Evolutionary conservation across 2,329 filamentous ascomycete species (phyloP).

Genomic region (Diaporthe sp.): DNA sequence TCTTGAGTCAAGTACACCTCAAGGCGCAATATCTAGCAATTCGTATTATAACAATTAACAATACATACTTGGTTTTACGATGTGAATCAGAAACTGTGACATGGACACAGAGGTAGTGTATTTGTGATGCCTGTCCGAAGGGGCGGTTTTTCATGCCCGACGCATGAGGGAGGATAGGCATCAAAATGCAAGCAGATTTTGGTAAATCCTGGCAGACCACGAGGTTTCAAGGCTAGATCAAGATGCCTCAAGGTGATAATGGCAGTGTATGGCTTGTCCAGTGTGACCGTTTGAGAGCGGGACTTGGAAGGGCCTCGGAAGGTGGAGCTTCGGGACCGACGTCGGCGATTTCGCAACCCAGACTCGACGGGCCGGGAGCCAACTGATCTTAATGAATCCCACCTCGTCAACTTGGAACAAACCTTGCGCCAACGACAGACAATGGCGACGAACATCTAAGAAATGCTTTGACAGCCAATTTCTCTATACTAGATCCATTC

Average conservation of each 20-base stretch:
- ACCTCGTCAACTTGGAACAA: slow-evolving; percentile 20
- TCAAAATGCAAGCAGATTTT: background rate
- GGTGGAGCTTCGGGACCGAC: slow-evolving; percentile 21
- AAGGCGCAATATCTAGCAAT: background rate
- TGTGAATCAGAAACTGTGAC: background rate
- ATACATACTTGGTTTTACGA: background rate
- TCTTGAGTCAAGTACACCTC: background rate
- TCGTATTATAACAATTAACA: background rate
- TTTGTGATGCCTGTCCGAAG: background rate
- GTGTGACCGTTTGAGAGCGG: background rate
- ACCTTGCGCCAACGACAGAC: background rate
- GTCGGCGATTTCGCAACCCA: background rate
- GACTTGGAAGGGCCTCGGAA: background rate
- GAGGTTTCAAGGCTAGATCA: background rate
- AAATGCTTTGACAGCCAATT: background rate
- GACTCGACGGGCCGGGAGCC: background rate
- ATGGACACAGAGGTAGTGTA: background rate
- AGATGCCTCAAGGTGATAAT: too few relatives aligned
- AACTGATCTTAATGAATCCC: background rate
- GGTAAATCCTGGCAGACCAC: background rate
- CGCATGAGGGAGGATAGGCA: background rate
- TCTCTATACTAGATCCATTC: too few relatives aligned
- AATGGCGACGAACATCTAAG: background rate
- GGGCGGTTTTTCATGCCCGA: too few relatives aligned
- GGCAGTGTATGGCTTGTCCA: too few relatives aligned